phyloP scores from a whole-genome alignment of 1,139 yeast genomes.

The Entelexis sorbosivorans region DNA sequence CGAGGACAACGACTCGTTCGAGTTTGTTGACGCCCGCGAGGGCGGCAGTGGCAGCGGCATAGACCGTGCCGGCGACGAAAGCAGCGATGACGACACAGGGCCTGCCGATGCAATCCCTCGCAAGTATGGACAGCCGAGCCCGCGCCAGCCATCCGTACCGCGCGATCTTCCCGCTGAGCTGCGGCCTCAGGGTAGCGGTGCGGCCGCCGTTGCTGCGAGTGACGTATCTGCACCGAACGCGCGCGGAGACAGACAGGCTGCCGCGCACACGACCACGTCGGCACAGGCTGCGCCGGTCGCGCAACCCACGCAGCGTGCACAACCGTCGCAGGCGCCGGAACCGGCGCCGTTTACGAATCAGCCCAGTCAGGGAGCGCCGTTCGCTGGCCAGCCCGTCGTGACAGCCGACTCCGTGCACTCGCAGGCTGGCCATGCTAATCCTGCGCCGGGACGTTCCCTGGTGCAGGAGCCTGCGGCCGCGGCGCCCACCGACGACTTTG shows the following conservation, averaged over 20 bases:
- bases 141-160: not conserved
- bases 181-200: not conserved
- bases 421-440: not conserved
- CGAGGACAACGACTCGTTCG: conserved; percentile 26
- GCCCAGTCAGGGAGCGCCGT: too few species aligned
- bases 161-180: not conserved
- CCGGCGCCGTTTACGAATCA: too few species aligned
- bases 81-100: conserved; percentile 34
- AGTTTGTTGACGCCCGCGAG: conserved; percentile 29
- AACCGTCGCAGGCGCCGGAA: too few species aligned
- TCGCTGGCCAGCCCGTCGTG: too few species aligned
- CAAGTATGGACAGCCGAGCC: conserved; percentile 9
- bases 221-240: too few species aligned
- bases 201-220: conserved; percentile 2
- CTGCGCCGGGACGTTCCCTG: not conserved
- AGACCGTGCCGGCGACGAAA: conserved; percentile 35
- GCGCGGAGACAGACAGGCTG: too few species aligned
- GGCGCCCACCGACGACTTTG: conserved; percentile 30
- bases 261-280: too few species aligned
- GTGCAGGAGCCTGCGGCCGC: conserved; percentile 22
- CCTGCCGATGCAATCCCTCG: conserved; percentile 26
- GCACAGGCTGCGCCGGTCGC: too few species aligned
- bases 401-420: not conserved
- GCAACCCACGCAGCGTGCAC: too few species aligned
- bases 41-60: conserved; percentile 6